These are phyloP conservation scores for Leptomonas seymouri DNA, from an alignment of 208 protist species.

Conservation along the genomic window DNA sequence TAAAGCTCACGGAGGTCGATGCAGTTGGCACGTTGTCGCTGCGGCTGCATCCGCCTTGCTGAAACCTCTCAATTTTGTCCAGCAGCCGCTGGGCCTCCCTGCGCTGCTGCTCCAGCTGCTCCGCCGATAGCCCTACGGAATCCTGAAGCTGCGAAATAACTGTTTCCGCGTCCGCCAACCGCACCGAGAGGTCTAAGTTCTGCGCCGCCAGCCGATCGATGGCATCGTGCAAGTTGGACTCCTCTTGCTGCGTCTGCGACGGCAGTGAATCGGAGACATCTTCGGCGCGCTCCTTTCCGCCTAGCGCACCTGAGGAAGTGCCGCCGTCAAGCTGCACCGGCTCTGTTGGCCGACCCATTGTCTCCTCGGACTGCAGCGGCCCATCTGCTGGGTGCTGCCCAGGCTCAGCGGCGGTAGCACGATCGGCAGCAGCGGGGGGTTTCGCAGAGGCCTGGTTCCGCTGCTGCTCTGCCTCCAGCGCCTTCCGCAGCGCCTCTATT, in stretches of 20 bases:
- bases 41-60: conserved; percentile 11
- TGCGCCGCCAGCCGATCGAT: conserved; percentile 31
- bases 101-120: conserved; percentile 32
- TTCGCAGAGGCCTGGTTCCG: conserved; percentile 4
- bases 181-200: conserved; percentile 41
- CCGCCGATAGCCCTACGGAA: conserved; percentile 25
- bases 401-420: background rate
- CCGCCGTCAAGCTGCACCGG: too few species aligned
- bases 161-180: conserved; percentile 37
- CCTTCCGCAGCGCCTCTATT: conserved; percentile 36
- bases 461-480: conserved; percentile 32
- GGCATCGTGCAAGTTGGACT: background rate
- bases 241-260: background rate
- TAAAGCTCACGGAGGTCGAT: background rate
- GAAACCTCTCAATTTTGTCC: conserved; percentile 30
- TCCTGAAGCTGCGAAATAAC: conserved; percentile 38
- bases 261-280: too few species aligned
- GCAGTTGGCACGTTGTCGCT: conserved; percentile 11
- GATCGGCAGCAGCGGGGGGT: background rate
- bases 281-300: too few species aligned
- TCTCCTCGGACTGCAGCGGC: too few species aligned
- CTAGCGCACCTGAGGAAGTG: too few species aligned
- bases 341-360: too few species aligned
- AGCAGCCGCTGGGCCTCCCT: conserved; percentile 31
- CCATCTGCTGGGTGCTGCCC: background rate